Base-by-base conservation (phyloP, 306 rosid species). In the Castanea mollissima region DNA sequence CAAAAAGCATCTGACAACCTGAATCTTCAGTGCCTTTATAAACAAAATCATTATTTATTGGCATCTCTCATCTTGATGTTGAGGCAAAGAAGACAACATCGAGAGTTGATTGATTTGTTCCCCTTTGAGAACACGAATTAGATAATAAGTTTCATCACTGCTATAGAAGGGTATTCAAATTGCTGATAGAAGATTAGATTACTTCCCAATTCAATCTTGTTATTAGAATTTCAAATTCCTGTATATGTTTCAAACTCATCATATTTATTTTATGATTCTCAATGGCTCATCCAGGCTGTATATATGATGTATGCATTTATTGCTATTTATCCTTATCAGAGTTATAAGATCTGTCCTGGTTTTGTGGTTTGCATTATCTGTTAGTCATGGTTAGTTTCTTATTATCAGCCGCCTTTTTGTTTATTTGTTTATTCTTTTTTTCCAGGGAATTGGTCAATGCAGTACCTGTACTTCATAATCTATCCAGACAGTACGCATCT, bases 301-400 rank as follows among this genome's bases (percentile, higher is more conserved):
- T 94, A 92, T 86, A 86, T 90, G 97, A 87, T 94, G 69, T 89
- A 92, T 75, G 98, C 86, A 81, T 81, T 90, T 86, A 85, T 94
- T 44, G 98, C 93, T 59, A 86, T 90, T 74, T 92, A 91, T 85
- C 97, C 98, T 79, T 74, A 78, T 84, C 94, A 88, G 71, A 94
- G 98, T 97, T 94, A 86, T 83, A 32, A 11, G 19, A 74, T 75
- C 74, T 16, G 49, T 23, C 20, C 32, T 58, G 49, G 84, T 23
- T 63, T 70, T 15, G 62, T 63, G 2, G 14, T 32, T 23, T 74
- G 74, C 70, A 55, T 27, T 27, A 76, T 73, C 59, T 14, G 7
- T 41, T 60, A 64, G 59, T 55, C 35, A 7, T 32, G 52, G 76
- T 77, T 57, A 5, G 56, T 64, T 71, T 78, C 84, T 82, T 29